Percentiles rank a stretch among this genome's conserved stretches.
These are phyloP conservation scores for Rachicladosporium sp. DNA, from an alignment of 2,329 filamentous ascomycete species.

Conservation along the genomic window DNA sequence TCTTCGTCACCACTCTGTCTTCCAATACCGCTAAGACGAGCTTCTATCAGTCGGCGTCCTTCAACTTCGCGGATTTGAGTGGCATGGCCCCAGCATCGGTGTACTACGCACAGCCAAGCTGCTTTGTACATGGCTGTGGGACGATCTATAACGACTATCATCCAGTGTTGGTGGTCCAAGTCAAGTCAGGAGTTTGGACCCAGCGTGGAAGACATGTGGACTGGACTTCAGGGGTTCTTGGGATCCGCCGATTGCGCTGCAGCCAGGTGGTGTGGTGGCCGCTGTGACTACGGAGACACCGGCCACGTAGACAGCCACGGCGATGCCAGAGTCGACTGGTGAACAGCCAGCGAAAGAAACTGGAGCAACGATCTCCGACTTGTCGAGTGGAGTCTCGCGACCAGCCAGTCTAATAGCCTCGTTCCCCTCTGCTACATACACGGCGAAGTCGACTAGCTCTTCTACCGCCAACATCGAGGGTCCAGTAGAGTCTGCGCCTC, in stretches of 20 bases:
- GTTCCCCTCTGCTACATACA: too few relatives aligned
- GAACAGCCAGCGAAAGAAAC: too few relatives aligned
- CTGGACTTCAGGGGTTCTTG: conserved; percentile 9
- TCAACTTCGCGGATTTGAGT: conserved; percentile 1
- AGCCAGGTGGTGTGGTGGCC: too few relatives aligned
- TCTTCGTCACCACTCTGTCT: conserved; percentile 1
- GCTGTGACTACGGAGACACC: too few relatives aligned
- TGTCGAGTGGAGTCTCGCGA: too few relatives aligned
- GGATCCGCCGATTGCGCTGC: conserved; percentile 9
- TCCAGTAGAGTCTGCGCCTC: too few relatives aligned
- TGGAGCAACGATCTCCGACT: too few relatives aligned
- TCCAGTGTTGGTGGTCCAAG: conserved; percentile 8
- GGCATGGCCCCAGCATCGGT: neutral
- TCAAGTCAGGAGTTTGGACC: conserved; percentile 8
- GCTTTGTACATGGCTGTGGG: conserved; percentile 2
- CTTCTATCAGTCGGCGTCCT: neutral
- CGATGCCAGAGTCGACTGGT: too few relatives aligned
- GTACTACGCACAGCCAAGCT: conserved; percentile 1
- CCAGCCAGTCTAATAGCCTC: too few relatives aligned
- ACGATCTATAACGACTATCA: conserved; percentile 5
- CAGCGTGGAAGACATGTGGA: conserved; percentile 9
- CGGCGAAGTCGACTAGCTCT: too few relatives aligned
- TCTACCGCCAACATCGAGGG: too few relatives aligned
- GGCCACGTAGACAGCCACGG: too few relatives aligned
- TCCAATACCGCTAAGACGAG: neutral